Base-by-base conservation (phyloP, 2,329 filamentous ascomycete species). In the Didymosphaeria variabile region DNA sequence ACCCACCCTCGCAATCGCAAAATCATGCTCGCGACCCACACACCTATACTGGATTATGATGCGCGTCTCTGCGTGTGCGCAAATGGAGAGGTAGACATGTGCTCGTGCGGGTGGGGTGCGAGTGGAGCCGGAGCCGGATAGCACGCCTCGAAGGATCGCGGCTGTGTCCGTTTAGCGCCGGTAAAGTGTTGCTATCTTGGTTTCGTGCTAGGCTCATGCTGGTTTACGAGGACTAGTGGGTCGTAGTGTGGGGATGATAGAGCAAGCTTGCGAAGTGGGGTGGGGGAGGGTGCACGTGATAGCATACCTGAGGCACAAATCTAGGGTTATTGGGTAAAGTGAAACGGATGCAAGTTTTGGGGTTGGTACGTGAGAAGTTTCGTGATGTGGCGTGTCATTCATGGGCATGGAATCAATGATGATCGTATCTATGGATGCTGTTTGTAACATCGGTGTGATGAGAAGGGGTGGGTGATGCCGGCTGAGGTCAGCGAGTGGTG, bases 91-190 rank as follows among this genome's bases (percentile, higher is more conserved):
- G 26, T 6, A 29, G 26, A 29, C 26, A 29, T 17, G 15, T 40
- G 38, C 38, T 17, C 17, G 19, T 45, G 42, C 42, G 26, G 34
- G 34, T 7, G 34, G 10, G 34, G 34, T 49, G 46, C 23, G 46
- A 29, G 38, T 40, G 38, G 38, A n/a, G 4, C 38, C 38, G 38
- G 38, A n/a, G 4, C 38, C 38, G 38, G 15, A 9, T 40, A 17
- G 38, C 38, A n/a, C 38, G 38, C 17, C 38, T 40, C 31, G 19
- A 38, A 52, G 49, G 49, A 52, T 44, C 40, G 32, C 50, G 50
- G 32, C 34, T 40, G 34, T 42, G 50, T n/a, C 34, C 50, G 34
- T 15, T 40, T 53, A 53, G 50, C 50, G 50, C 34, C 50, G 34
- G 50, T 10, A 21, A 9, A 7, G 12, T 29, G 50, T 40, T 52